Evolutionary conservation across 2,329 filamentous ascomycete species (phyloP).

Genomic region (Corinectria fuckeliana): DNA sequence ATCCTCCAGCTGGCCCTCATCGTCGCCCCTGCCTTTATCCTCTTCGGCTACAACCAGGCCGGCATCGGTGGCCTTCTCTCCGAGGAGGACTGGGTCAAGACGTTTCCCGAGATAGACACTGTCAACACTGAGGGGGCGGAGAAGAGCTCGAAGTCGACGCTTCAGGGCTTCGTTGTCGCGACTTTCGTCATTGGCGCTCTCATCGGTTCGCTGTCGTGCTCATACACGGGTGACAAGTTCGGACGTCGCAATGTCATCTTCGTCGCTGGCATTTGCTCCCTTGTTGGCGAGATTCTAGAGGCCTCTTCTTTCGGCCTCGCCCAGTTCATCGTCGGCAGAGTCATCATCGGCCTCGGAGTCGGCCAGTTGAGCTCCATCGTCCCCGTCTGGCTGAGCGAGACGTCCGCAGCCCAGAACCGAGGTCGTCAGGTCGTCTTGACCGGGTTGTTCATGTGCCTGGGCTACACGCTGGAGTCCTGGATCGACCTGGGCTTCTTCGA

Average conservation of each 20-base stretch:
- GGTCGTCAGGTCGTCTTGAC: conserved; percentile 55
- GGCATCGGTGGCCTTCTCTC: conserved; percentile 75
- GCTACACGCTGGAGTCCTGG: conserved; percentile 50
- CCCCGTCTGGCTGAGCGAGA: conserved; percentile 62
- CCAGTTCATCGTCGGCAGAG: conserved; percentile 49
- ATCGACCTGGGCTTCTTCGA: conserved; percentile 51
- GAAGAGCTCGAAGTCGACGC: conserved; percentile 51
- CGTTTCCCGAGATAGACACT: conserved; percentile 55
- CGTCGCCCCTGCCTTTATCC: conserved; percentile 51
- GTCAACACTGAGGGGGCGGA: conserved; percentile 53
- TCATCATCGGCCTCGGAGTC: conserved; percentile 60
- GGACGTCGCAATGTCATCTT: conserved; percentile 62
- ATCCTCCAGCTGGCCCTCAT: conserved; percentile 47
- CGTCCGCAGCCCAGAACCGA: conserved; percentile 55
- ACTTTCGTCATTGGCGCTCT: conserved; percentile 64
- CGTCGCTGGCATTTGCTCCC: conserved; percentile 57
- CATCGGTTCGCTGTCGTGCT: conserved; percentile 52
- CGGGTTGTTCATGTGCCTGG: conserved; percentile 54
- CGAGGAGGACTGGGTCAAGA: conserved; percentile 61
- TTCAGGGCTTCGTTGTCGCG: conserved; percentile 52
- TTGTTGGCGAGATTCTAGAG: conserved; percentile 61
- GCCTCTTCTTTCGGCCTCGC: conserved; percentile 51
- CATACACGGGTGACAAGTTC: conserved; percentile 60
- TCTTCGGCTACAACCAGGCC: conserved; percentile 67
- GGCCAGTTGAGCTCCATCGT: conserved; percentile 58